Conservation (phyloP, 106 monocot genomes). For the Apostasia ramifera region DNA sequence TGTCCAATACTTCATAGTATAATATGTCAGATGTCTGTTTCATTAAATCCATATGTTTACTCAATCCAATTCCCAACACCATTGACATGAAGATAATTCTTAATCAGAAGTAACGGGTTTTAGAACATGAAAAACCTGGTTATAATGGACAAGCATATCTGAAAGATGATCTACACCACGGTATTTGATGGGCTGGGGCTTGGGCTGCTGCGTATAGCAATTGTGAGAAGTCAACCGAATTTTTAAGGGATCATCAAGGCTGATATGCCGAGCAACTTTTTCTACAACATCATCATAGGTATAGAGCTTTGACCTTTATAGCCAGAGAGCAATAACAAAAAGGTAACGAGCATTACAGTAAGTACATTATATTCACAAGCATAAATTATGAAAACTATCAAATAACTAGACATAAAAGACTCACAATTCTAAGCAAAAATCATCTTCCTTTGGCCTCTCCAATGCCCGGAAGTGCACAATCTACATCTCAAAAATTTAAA, state of each 20-base stretch:
- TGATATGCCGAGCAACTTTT: conserved; percentile 72
- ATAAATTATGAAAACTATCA: background rate
- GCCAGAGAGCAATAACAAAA: background rate
- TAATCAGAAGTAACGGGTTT: background rate
- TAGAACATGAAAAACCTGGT: conserved; percentile 51
- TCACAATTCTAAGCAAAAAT: conserved; percentile 88
- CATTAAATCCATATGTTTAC: background rate
- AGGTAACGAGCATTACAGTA: background rate
- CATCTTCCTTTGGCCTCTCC: conserved; percentile 96
- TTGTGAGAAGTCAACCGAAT: conserved; percentile 96
- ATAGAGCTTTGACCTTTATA: conserved; percentile 74
- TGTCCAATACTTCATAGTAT: conserved; percentile 95
- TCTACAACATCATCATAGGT: conserved; percentile 94
- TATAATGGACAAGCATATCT: conserved; percentile 94
- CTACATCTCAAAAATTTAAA: conserved; percentile 19
- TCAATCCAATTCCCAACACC: background rate
- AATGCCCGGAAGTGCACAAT: conserved; percentile 89
- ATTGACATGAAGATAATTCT: no score
- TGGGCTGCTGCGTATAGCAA: conserved; percentile 98
- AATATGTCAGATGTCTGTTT: conserved; percentile 89
- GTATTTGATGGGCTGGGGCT: conserved; percentile 93
- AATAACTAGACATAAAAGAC: conserved; percentile 8
- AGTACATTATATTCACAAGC: background rate
- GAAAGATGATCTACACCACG: conserved; percentile 89
- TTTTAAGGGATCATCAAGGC: conserved; percentile 90